Evolutionary conservation across 2,329 filamentous ascomycete species (phyloP).

Genomic region (Laburnicola sp.): DNA sequence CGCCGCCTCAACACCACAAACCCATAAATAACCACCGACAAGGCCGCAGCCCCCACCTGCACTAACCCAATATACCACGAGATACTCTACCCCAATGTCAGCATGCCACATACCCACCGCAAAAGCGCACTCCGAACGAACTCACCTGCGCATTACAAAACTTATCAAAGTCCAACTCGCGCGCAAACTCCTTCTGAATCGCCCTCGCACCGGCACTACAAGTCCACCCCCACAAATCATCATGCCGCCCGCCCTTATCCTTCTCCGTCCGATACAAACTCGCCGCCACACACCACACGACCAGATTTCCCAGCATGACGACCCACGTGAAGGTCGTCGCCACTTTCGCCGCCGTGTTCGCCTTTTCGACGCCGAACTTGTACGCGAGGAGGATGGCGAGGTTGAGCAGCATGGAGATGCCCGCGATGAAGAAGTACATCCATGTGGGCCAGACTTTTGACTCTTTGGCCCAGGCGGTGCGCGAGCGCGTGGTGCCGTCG

Average conservation of each 20-base stretch:
- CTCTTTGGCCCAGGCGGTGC: conserved; percentile 46
- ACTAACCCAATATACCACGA: conserved; percentile 43
- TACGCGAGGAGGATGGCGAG: conserved; percentile 42
- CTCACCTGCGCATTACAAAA: conserved; percentile 45
- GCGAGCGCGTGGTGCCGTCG: conserved; percentile 25
- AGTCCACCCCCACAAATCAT: conserved; percentile 51
- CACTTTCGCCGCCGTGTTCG: conserved; percentile 39
- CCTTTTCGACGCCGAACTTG: conserved; percentile 30
- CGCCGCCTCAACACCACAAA: conserved; percentile 30
- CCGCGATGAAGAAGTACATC: conserved; percentile 44
- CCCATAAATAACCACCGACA: conserved; percentile 37
- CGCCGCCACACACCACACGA: conserved; percentile 42
- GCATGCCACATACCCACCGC: conserved; percentile 1
- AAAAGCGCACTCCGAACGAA: background rate
- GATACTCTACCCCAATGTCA: conserved; percentile 27
- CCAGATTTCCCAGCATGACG: conserved; percentile 38
- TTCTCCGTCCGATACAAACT: conserved; percentile 44
- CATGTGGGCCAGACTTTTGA: conserved; percentile 47
- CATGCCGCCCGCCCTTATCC: conserved; percentile 37
- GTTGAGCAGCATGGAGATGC: conserved; percentile 40
- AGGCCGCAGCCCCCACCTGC: conserved; percentile 34
- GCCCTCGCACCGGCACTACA: conserved; percentile 39
- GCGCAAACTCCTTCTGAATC: conserved; percentile 44
- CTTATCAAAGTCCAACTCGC: conserved; percentile 41
- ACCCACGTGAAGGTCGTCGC: conserved; percentile 34